Conservation (phyloP, 2,329 filamentous ascomycete species). For the Ophiostoma pallidulum region DNA sequence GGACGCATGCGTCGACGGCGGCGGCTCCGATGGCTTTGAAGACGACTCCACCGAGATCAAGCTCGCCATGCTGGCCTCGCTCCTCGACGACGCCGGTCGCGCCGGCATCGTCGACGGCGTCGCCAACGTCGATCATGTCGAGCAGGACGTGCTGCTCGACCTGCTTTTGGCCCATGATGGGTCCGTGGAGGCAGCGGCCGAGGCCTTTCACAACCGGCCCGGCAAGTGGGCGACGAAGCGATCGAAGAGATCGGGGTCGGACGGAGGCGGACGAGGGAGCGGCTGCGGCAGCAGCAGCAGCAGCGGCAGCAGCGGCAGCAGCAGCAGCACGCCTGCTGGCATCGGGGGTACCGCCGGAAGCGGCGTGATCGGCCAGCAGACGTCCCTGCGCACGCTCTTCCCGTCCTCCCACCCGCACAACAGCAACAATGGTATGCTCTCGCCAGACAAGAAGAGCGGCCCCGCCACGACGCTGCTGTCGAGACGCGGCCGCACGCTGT, state of each 20-base stretch:
- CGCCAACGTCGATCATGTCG: constrained; percentile 42
- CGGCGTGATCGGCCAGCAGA: constrained; percentile 45
- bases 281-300: neutral
- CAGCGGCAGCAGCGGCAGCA: neutral
- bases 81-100: constrained; percentile 52
- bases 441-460: constrained; percentile 28
- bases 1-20: neutral
- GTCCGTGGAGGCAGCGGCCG: constrained; percentile 56
- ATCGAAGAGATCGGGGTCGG: too few relatives aligned
- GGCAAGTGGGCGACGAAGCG: constrained; percentile 25
- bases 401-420: constrained; percentile 5
- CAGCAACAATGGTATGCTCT: too few relatives aligned
- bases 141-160: constrained; percentile 64
- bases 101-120: too few relatives aligned
- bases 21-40: constrained; percentile 43
- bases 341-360: too few relatives aligned
- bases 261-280: too few relatives aligned
- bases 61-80: constrained; percentile 69
- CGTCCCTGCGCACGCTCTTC: constrained; percentile 43
- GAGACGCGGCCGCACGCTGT: constrained; percentile 71
- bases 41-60: constrained; percentile 86
- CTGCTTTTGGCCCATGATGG: constrained; percentile 69
- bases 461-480: constrained; percentile 27
- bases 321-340: too few relatives aligned
- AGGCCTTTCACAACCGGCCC: constrained; percentile 36